These are phyloP conservation scores for Suillus subalutaceus DNA, from an alignment of 768 basidiomycete genomes.

Conservation along the genomic window DNA sequence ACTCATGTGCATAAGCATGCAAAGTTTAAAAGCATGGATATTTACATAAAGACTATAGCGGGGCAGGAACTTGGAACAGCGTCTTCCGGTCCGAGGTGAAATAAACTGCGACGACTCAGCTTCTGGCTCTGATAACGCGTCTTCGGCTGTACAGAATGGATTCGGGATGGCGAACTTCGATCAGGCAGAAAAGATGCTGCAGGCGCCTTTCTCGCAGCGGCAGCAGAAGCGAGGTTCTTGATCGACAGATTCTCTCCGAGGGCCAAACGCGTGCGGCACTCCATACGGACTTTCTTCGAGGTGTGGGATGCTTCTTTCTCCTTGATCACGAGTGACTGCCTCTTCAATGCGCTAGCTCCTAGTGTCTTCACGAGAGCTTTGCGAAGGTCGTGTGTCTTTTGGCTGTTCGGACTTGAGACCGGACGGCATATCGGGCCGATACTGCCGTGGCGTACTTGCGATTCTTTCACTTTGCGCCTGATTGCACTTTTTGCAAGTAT, in stretches of 20 bases:
- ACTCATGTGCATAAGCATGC: too few species aligned
- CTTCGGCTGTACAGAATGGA: background rate
- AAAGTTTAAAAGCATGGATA: background rate
- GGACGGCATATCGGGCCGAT: background rate
- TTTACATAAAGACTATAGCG: background rate
- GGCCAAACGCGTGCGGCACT: constrained; percentile 12
- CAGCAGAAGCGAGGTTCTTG: constrained; percentile 15
- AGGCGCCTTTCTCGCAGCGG: constrained; percentile 13
- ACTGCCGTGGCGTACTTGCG: constrained; percentile 8
- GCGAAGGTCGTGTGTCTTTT: background rate
- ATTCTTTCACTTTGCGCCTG: constrained; percentile 22
- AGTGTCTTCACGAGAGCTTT: constrained; percentile 8
- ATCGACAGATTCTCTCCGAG: constrained; percentile 25
- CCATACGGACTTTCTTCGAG: constrained; percentile 16
- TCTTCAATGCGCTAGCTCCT: constrained; percentile 13
- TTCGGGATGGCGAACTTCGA: background rate
- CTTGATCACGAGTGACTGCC: constrained; percentile 14
- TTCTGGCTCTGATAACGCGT: constrained; percentile 16
- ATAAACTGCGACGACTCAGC: constrained; percentile 16
- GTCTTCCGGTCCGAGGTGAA: constrained; percentile 10
- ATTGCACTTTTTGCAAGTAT: constrained; percentile 23
- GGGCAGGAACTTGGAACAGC: background rate
- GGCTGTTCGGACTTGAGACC: background rate
- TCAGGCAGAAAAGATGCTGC: background rate
- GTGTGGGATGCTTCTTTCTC: constrained; percentile 5